phyloP scores from a whole-genome alignment of 192 early-diverging fungal genomes.

The Diversispora epigaea region DNA sequence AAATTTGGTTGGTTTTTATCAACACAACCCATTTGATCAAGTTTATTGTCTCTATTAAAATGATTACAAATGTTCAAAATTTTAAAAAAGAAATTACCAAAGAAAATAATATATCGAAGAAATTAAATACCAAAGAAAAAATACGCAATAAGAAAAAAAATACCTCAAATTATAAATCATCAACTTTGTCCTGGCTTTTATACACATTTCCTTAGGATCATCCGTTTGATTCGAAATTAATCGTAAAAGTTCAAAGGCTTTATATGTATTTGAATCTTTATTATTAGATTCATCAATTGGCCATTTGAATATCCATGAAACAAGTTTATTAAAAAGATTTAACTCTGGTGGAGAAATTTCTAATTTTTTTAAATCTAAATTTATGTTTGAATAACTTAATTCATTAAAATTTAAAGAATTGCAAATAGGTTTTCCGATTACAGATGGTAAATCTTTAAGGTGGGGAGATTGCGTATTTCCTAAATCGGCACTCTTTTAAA shows the following conservation, averaged over 20 bases:
- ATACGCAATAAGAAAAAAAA: background rate
- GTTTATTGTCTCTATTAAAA: too few species aligned
- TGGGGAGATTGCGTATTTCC: slow-evolving; percentile 3
- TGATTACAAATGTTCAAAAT: too few species aligned
- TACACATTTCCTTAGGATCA: background rate
- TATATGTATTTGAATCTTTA: slow-evolving; percentile 2
- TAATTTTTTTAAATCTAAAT: background rate
- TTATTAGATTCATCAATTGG: background rate
- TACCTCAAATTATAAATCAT: background rate
- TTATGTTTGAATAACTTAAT: background rate
- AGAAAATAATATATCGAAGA: too few species aligned
- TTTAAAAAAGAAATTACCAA: too few species aligned
- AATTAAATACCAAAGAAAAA: too few species aligned
- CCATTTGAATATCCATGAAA: background rate
- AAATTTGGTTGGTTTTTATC: background rate
- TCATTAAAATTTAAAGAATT: slow-evolving; percentile 8
- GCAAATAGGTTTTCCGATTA: background rate
- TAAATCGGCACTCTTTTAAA: background rate
- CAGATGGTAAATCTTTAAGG: background rate
- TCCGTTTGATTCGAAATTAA: background rate
- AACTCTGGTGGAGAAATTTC: background rate
- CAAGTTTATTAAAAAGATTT: slow-evolving; percentile 9
- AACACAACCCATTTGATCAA: background rate
- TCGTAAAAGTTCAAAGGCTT: slow-evolving; percentile 1
- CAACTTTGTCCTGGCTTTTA: background rate